These are phyloP conservation scores for Colletotrichum chrysophilum DNA, from an alignment of 2,329 filamentous ascomycete genomes.

Conservation along the genomic window DNA sequence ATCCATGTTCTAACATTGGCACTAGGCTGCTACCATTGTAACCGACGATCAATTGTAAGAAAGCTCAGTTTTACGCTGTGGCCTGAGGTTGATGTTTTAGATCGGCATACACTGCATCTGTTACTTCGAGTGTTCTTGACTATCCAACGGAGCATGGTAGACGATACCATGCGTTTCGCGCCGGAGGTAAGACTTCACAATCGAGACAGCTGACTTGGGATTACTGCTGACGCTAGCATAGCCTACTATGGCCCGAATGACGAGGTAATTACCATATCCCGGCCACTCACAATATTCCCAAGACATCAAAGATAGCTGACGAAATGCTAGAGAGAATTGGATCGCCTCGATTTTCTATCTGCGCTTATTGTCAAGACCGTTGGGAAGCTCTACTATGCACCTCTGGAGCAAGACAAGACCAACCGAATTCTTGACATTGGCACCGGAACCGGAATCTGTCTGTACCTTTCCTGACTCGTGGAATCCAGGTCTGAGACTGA, in stretches of 20 bases:
- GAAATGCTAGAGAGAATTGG: not conserved
- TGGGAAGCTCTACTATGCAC: not conserved
- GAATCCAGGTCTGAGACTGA: not conserved
- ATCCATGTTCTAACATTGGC: not conserved
- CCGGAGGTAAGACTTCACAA: not conserved
- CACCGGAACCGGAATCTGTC: constrained; percentile 61
- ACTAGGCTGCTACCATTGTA: not conserved
- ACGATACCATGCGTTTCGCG: constrained; percentile 8
- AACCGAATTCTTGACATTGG: constrained; percentile 59
- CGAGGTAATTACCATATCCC: constrained; percentile 18
- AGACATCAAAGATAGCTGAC: not conserved
- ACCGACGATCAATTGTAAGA: not conserved
- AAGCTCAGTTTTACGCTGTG: not conserved
- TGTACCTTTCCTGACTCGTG: constrained; percentile 35
- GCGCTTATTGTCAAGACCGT: not conserved
- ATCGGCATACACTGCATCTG: not conserved
- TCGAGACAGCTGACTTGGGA: not conserved
- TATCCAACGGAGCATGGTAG: constrained; percentile 10
- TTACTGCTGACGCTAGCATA: not conserved
- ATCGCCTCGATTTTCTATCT: not conserved
- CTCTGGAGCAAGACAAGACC: not conserved
- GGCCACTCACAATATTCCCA: not conserved
- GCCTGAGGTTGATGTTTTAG: not conserved
- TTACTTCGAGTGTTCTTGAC: not conserved
- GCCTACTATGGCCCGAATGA: constrained; percentile 40